Evolutionary conservation across 768 basidiomycete species (phyloP).

Genomic region (Lactarius hatsudake): DNA sequence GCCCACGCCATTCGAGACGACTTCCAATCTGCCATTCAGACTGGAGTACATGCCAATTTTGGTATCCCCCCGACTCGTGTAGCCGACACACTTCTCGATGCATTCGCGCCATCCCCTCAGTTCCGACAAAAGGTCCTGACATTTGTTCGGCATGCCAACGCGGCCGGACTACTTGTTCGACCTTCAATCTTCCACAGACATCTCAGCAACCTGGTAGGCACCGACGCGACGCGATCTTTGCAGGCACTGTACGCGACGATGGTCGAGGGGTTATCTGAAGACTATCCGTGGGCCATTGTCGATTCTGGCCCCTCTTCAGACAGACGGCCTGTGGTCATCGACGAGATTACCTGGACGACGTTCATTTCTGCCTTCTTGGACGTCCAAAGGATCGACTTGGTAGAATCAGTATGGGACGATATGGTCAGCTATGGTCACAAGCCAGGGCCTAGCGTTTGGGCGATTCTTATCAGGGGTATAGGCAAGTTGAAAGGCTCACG

Average conservation of each 20-base stretch:
- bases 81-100: constrained; percentile 41
- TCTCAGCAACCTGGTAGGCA: constrained; percentile 44
- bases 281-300: constrained; percentile 54
- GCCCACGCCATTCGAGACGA: constrained; percentile 58
- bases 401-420: constrained; percentile 67
- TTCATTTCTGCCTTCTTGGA: constrained; percentile 66
- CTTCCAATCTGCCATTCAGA: constrained; percentile 54
- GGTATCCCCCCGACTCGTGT: constrained; percentile 36
- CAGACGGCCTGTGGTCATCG: constrained; percentile 48
- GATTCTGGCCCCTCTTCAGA: constrained; percentile 39
- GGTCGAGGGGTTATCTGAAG: constrained; percentile 48
- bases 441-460: constrained; percentile 66
- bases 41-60: constrained; percentile 40
- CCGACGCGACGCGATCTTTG: constrained; percentile 36
- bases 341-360: constrained; percentile 57
- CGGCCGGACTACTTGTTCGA: constrained; percentile 51
- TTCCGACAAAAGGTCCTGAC: constrained; percentile 42
- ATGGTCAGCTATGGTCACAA: constrained; percentile 47
- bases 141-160: constrained; percentile 48
- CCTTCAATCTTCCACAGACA: constrained; percentile 51
- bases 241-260: constrained; percentile 51
- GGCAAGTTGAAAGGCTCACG: constrained; percentile 47
- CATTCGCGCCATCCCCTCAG: constrained; percentile 39
- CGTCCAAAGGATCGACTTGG: constrained; percentile 53
- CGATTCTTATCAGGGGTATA: constrained; percentile 64